These are phyloP conservation scores for Scedosporium apiospermum DNA, from an alignment of 2,329 filamentous ascomycete species.

Conservation along the genomic window DNA sequence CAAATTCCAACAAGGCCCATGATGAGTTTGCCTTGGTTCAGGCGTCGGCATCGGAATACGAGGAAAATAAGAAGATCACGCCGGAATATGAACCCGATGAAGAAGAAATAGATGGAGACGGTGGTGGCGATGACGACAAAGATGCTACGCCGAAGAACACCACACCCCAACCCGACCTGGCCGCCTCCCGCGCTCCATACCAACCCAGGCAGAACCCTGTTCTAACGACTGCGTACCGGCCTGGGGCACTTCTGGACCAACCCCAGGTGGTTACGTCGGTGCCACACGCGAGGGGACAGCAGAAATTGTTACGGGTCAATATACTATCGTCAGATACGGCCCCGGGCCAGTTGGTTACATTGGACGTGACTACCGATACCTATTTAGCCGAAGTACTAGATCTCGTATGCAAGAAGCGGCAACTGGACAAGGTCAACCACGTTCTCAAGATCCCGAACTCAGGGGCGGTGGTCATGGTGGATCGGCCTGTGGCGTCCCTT, in stretches of 20 bases:
- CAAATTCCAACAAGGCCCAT: constrained; percentile 61
- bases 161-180: constrained; percentile 30
- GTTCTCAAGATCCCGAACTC: constrained; percentile 69
- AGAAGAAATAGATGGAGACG: constrained; percentile 16
- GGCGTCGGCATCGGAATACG: constrained; percentile 58
- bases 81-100: constrained; percentile 54
- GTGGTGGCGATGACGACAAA: constrained; percentile 18
- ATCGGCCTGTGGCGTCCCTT: constrained; percentile 70
- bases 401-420: constrained; percentile 64
- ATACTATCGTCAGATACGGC: constrained; percentile 60
- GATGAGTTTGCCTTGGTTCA: constrained; percentile 76
- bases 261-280: constrained; percentile 37
- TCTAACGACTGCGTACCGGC: constrained; percentile 49
- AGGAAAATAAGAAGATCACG: constrained; percentile 59
- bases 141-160: constrained; percentile 23
- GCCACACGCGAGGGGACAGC: constrained; percentile 47
- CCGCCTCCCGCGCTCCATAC: constrained; percentile 10
- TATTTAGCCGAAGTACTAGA: constrained; percentile 78
- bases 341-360: constrained; percentile 62
- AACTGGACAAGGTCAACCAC: constrained; percentile 69
- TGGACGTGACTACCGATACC: constrained; percentile 72
- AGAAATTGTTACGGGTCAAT: constrained; percentile 63
- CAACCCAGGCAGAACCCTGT: constrained; percentile 47
- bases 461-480: constrained; percentile 64
- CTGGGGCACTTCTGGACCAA: constrained; percentile 43